A percentile compares a stretch with the other conserved stretches of the same genome.
Conservation (phyloP, 805 yeast species). For the Wickerhamomyces rabaulensis region DNA sequence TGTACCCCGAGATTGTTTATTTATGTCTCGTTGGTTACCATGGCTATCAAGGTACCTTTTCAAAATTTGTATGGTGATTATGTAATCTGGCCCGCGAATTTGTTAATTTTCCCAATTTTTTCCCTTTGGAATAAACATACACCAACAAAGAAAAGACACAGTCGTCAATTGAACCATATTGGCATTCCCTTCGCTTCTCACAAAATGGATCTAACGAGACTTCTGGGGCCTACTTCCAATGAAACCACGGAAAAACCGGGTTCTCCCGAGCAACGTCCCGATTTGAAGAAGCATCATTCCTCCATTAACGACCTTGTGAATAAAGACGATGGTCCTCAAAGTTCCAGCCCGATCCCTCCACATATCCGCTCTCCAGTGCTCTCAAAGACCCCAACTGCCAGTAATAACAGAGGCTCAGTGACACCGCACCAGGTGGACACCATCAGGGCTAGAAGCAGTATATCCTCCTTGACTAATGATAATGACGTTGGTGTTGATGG, state of each 20-base stretch:
- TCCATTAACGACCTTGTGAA: conserved; percentile 18
- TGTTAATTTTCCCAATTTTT: no score
- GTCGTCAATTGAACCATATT: no score
- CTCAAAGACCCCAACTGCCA: not conserved
- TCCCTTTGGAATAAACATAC: no score
- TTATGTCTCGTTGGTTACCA: not conserved
- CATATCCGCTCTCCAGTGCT: conserved; percentile 12
- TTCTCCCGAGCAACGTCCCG: conserved; percentile 1
- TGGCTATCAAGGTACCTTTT: not conserved
- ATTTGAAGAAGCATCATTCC: conserved; percentile 12
- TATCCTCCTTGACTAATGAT: conserved; percentile 36
- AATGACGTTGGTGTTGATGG: conserved; percentile 40
- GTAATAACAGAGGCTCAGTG: conserved; percentile 1
- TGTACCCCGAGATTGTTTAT: no score
- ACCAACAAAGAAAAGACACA: no score
- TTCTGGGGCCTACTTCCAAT: conserved; percentile 10
- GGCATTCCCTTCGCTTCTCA: not conserved
- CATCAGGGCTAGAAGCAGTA: conserved; percentile 19
- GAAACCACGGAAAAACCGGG: not conserved
- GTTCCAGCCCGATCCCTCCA: conserved; percentile 3
- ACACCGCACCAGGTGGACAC: conserved; percentile 6
- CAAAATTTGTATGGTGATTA: not conserved
- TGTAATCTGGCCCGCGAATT: not conserved
- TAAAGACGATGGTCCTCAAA: conserved; percentile 7
- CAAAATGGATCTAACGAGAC: conserved; percentile 18